Percentiles rank a stretch among this genome's conserved stretches.
Evolutionary conservation across 1,284 basidiomycete genomes (phyloP).

Genomic region (Takashimella koratensis): DNA sequence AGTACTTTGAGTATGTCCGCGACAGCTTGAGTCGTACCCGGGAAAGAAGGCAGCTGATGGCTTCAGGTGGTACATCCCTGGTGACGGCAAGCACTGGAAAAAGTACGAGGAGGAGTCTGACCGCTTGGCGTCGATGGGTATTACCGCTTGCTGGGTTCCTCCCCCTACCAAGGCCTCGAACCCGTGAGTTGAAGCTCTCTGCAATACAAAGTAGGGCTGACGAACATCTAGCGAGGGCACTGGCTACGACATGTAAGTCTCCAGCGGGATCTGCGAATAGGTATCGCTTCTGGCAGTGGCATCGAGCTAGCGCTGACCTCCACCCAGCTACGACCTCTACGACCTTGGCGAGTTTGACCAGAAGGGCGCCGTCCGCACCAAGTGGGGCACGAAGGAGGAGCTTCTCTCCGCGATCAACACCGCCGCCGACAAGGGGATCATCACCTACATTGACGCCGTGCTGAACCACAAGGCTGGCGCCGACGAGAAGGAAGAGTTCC

Average conservation of each 20-base stretch:
- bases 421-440: constrained; percentile 42
- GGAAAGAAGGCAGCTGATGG: background rate
- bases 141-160: constrained; percentile 71
- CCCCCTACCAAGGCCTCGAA: constrained; percentile 47
- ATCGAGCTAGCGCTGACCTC: background rate
- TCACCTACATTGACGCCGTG: constrained; percentile 53
- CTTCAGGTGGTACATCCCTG: constrained; percentile 39
- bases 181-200: constrained; percentile 17
- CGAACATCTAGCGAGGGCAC: constrained; percentile 33
- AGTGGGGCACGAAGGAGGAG: constrained; percentile 87
- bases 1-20: constrained; percentile 38
- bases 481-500: constrained; percentile 70
- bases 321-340: constrained; percentile 61
- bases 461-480: constrained; percentile 64
- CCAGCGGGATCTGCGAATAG: background rate
- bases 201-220: too few relatives aligned
- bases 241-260: constrained; percentile 46
- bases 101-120: constrained; percentile 70
- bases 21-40: background rate
- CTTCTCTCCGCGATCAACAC: constrained; percentile 62
- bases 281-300: constrained; percentile 1
- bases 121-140: constrained; percentile 67
- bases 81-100: constrained; percentile 58
- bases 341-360: constrained; percentile 90
- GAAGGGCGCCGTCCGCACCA: constrained; percentile 73